These are phyloP conservation scores for Agrocybe pediades DNA, from an alignment of 768 basidiomycete species.

Conservation along the genomic window DNA sequence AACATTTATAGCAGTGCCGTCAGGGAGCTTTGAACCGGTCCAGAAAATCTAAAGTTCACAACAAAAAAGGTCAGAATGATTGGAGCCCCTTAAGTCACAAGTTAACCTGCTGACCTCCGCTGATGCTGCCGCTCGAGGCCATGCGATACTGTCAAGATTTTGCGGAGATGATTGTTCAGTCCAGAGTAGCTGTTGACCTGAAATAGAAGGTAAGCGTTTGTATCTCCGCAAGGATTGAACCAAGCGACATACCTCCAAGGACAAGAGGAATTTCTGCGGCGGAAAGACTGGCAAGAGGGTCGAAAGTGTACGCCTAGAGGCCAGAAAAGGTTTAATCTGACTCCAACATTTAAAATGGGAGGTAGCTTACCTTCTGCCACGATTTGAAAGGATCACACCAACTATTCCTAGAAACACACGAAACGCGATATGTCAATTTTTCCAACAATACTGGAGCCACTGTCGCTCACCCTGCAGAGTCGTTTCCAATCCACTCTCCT, in stretches of 20 bases:
- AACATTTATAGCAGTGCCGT: conserved; percentile 40
- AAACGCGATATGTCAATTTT: background rate
- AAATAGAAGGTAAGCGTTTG: background rate
- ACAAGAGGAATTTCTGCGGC: conserved; percentile 52
- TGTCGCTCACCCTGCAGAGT: conserved; percentile 38
- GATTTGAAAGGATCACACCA: conserved; percentile 84
- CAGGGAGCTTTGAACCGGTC: conserved; percentile 52
- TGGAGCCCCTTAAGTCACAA: background rate
- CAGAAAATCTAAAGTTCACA: conserved; percentile 61
- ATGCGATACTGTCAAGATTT: conserved; percentile 68
- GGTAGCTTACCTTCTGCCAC: conserved; percentile 62
- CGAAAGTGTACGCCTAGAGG: conserved; percentile 64
- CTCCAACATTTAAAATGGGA: background rate
- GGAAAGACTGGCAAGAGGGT: conserved; percentile 63
- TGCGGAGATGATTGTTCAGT: conserved; percentile 71
- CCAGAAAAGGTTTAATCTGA: background rate
- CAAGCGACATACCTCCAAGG: conserved; percentile 56
- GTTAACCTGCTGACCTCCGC: conserved; percentile 48
- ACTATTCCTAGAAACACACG: conserved; percentile 47
- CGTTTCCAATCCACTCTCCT: conserved; percentile 68
- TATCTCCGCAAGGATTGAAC: background rate
- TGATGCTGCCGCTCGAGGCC: conserved; percentile 72
- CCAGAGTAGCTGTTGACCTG: conserved; percentile 74
- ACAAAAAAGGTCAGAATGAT: background rate
- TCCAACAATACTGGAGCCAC: background rate